Evolutionary conservation across 371 early-diverging fungal species (phyloP), one percentile per base, ranked within the genome.

Genomic region (Mucor indicus): DNA sequence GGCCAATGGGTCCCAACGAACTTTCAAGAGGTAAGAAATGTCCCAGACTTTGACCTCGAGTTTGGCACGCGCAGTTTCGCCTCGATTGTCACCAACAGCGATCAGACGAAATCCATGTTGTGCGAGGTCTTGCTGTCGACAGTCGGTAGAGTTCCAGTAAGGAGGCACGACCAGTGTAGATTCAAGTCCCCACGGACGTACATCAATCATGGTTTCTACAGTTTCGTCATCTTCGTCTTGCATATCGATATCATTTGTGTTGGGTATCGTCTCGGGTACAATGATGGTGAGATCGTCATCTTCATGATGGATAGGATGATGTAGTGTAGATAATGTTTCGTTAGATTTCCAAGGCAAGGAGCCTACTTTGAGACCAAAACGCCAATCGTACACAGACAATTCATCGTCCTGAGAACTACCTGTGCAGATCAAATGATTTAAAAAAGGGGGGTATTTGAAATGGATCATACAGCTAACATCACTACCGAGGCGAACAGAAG

Each of bases 71-170:
- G 93, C 92, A 56, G 91, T 92, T 56, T 95, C 92, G 7, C 93
- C 93, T 59, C 95, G 85, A 12, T 94, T 95, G 55, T 96, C 96
- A 32, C 96, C 96, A 50, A 95, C 95, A 38, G 70, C 87, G 31
- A 93, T 82, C 67, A 57, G 39, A 9, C 44, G 32, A 21, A 43
- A 47, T 19, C 46, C 49, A 45, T 35, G 53, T 10, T 44, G 29
- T 8, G 51, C 25, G 17, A 50, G 33, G 9, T 19, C 37, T 19
- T 22, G 17, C 7, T 20, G 16, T 4, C 23, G 12, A 0, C 6
- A 12, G 17, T 50, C 44, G 6, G 12, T 16, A 12, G 50, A 24
- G n/a, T 42, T 36, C 69, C 64, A 64, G n/a, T 33, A 53, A 2
- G 67, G 45, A 11, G 74, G 74, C 29, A 73, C 32, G 8, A 73